Evolutionary conservation across 371 early-diverging fungal species (phyloP).

Genomic region (Blakeslea trispora): DNA sequence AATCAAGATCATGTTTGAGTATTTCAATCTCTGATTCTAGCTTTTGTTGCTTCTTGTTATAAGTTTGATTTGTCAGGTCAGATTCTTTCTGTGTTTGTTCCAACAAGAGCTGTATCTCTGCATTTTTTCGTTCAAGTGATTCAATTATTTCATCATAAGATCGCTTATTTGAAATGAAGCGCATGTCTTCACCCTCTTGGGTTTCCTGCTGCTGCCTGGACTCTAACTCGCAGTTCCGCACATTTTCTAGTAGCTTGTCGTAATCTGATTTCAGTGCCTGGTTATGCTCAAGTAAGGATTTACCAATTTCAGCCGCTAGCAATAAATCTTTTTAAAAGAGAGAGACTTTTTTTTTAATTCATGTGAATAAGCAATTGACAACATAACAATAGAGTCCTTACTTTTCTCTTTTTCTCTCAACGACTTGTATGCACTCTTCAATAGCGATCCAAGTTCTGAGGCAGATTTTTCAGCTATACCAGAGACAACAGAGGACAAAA

Average conservation of each 20-base stretch:
- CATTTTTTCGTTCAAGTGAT: conserved; percentile 41
- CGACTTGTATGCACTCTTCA: conserved; percentile 42
- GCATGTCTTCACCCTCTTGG: conserved; percentile 22
- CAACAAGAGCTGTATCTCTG: conserved; percentile 37
- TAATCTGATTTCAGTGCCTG: conserved; percentile 50
- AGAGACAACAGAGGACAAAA: conserved; percentile 42
- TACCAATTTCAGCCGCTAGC: conserved; percentile 62
- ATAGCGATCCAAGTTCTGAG: conserved; percentile 31
- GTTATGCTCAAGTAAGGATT: conserved; percentile 58
- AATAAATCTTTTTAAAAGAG: conserved; percentile 41
- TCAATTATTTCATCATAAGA: conserved; percentile 42
- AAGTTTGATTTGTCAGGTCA: conserved; percentile 14
- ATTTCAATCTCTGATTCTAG: conserved; percentile 40
- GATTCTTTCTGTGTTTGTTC: conserved; percentile 32
- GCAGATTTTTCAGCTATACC: conserved; percentile 50
- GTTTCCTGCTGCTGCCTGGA: conserved; percentile 11
- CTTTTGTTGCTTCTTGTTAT: conserved; percentile 30
- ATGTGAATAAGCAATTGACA: conserved; percentile 6
- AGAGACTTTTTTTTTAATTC: conserved; percentile 3
- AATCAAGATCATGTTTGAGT: conserved; percentile 25
- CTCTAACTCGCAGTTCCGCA: conserved; percentile 11
- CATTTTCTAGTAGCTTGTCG: conserved; percentile 46
- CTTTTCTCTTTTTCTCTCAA: conserved; percentile 46
- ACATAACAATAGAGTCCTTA: conserved; percentile 8
- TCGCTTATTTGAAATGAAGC: conserved; percentile 29